phyloP scores from a whole-genome alignment of 2,329 filamentous ascomycete genomes.

The Fusarium sp. region DNA sequence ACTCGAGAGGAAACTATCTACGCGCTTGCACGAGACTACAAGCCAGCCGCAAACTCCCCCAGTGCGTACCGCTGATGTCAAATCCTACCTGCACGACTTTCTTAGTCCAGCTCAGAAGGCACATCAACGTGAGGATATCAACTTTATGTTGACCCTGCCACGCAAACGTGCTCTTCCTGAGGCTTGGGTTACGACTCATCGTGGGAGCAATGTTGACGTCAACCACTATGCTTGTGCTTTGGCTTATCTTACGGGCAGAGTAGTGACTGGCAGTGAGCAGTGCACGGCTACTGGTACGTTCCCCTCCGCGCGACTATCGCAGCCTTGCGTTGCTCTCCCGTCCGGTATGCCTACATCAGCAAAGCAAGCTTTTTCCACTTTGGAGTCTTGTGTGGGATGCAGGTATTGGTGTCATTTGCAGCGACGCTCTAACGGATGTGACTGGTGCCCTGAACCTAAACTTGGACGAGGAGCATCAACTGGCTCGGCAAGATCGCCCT shows the following conservation, averaged over 20 bases:
- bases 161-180: constrained; percentile 48
- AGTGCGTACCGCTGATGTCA: constrained; percentile 16
- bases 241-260: constrained; percentile 53
- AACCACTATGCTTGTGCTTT: constrained; percentile 51
- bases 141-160: constrained; percentile 42
- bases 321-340: constrained; percentile 50
- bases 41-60: neutral
- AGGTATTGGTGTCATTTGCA: constrained; percentile 50
- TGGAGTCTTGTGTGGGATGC: constrained; percentile 52
- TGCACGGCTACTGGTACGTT: constrained; percentile 36
- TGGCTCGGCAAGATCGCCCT: constrained; percentile 10
- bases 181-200: constrained; percentile 48
- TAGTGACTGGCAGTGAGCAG: constrained; percentile 39
- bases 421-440: constrained; percentile 48
- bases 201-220: constrained; percentile 33
- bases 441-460: constrained; percentile 36
- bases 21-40: neutral
- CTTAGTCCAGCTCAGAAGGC: constrained; percentile 41
- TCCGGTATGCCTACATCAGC: constrained; percentile 32
- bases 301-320: constrained; percentile 44
- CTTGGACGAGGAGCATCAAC: neutral
- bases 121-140: constrained; percentile 46
- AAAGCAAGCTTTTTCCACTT: constrained; percentile 40
- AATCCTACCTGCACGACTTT: constrained; percentile 45
- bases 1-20: constrained; percentile 10